Conservation (phyloP, 129 eudicot genomes). For the Flaveria sonorensis region DNA sequence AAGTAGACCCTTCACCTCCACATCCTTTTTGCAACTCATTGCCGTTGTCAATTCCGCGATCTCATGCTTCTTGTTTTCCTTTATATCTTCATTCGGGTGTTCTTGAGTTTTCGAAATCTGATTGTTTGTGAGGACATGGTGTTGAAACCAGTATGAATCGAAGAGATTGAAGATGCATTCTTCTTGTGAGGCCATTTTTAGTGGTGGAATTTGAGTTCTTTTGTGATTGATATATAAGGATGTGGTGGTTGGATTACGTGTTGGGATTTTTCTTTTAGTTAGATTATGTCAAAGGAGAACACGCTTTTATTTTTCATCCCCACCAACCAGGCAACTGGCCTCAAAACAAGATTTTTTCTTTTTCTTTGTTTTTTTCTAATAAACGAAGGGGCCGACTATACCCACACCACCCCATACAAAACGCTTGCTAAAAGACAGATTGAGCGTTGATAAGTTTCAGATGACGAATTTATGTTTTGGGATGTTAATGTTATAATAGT, state of each 20-base stretch:
- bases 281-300: constrained; percentile 5
- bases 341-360: not conserved
- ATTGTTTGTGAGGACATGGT: constrained; percentile 22
- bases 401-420: no score
- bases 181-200: constrained; percentile 21
- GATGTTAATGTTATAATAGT: no score
- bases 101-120: not conserved
- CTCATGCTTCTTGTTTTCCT: not conserved
- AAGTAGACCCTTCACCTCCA: constrained; percentile 23
- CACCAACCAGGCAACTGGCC: not conserved
- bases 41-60: not conserved
- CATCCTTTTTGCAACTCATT: constrained; percentile 13
- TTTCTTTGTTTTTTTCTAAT: not conserved
- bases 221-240: not conserved
- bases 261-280: constrained; percentile 3
- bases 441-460: no score
- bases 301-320: not conserved
- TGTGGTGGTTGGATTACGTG: constrained; percentile 8
- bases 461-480: no score
- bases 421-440: no score
- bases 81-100: not conserved
- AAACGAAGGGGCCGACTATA: not conserved
- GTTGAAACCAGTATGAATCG: constrained; percentile 31
- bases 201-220: not conserved
- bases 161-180: constrained; percentile 20